Conservation (phyloP, 2,329 filamentous ascomycete species). For the Colletotrichum lindemuthianum region DNA sequence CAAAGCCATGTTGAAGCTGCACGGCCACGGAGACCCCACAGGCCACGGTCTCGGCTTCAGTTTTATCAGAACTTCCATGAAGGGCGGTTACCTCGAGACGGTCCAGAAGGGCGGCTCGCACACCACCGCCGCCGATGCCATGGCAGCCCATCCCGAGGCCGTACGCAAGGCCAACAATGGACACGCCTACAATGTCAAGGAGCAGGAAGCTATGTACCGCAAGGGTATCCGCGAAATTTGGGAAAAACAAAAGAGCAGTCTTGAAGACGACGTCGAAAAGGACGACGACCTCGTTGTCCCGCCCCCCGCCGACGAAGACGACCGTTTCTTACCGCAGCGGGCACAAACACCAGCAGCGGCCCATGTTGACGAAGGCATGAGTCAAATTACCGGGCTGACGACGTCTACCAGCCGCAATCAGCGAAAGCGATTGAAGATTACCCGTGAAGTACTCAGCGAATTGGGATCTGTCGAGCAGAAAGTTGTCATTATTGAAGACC, state of each 20-base stretch:
- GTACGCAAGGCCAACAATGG: slow-evolving; percentile 85
- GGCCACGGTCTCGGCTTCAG: slow-evolving; percentile 94
- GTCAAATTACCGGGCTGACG: slow-evolving; percentile 79
- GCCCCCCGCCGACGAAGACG: slow-evolving; percentile 68
- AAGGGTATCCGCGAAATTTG: slow-evolving; percentile 92
- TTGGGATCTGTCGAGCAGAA: slow-evolving; percentile 67
- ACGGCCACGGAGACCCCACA: slow-evolving; percentile 94
- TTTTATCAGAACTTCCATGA: slow-evolving; percentile 98
- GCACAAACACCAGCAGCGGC: slow-evolving; percentile 70
- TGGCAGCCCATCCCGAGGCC: slow-evolving; percentile 73
- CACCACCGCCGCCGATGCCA: slow-evolving; percentile 81
- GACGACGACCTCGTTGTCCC: slow-evolving; percentile 67
- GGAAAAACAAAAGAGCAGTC: slow-evolving; percentile 83
- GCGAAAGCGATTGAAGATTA: slow-evolving; percentile 78
- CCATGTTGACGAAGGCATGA: slow-evolving; percentile 78
- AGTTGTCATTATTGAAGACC: slow-evolving; percentile 79
- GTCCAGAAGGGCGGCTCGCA: slow-evolving; percentile 69
- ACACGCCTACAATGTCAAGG: slow-evolving; percentile 96
- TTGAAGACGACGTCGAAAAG: slow-evolving; percentile 77
- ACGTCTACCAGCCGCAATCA: slow-evolving; percentile 71
- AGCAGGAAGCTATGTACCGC: slow-evolving; percentile 92
- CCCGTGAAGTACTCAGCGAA: slow-evolving; percentile 63
- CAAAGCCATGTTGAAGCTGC: slow-evolving; percentile 96
- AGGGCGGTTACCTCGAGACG: slow-evolving; percentile 90
- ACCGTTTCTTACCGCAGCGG: slow-evolving; percentile 76